Base-by-base conservation (phyloP, 129 eudicot genomes). In the Flaveria sonorensis region DNA sequence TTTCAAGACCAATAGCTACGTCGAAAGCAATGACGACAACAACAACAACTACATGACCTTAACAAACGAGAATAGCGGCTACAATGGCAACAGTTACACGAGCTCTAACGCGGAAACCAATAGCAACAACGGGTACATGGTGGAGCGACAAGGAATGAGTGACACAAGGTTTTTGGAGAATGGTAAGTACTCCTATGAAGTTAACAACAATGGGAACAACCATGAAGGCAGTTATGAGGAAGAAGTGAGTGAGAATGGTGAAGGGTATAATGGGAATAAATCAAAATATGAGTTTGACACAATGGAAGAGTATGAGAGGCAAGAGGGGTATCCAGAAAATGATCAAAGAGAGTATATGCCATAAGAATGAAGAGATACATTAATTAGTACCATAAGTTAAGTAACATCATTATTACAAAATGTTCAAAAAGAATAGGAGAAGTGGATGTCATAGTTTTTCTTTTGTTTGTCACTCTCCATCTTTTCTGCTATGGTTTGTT, bases 221-320 rank as follows among this genome's bases (percentile, higher is more conserved):
- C 63, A 56, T 47, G 78, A 71, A 73, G 56, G 15, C 42, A 53
- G 70, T 67, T 81, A 74, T 67, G 80, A 74, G 71, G 81, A 72
- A 66, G 63, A 75, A 70, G 78, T 57, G 45, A 85, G 42, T 71
- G 75, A 53, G 46, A 83, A 70, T 59, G 77, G 84, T 45, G 82
- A 82, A 74, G 90, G 82, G 48, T 84, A 85, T 81, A 82, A 62
- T 69, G 75, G 80, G 10, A 81, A 52, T 55, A 70, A 81, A 43
- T 81, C 89, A 21, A 80, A 83, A 18, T 86, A 86, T 78, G 90
- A 81, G 77, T 92, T 89, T 70, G 88, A 92, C 51, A 75, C 93
- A 43, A 89, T 89, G 92, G 93, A 88, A 67, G 93, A 89, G 84
- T 86, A 83, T 60, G 96, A 89, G 74, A 92, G 81, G 81, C 87